Conservation (phyloP, 805 yeast genomes). For the Cyberlindnera samutprakarnensis region DNA sequence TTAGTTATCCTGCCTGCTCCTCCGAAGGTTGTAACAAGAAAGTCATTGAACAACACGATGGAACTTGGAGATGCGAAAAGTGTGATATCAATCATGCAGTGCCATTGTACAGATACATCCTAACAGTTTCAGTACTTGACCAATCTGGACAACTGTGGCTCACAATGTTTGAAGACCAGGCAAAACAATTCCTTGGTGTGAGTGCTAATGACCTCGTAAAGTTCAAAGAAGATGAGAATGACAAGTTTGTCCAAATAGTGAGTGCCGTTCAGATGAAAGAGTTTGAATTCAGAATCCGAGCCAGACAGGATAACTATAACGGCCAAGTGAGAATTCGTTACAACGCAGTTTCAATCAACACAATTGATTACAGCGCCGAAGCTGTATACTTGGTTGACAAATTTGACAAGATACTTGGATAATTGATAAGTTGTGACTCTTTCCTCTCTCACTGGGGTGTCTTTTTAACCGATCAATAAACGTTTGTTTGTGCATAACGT, state of each 20-base stretch:
- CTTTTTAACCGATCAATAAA: no score
- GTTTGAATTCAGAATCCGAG: constrained; percentile 68
- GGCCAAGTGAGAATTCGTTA: constrained; percentile 73
- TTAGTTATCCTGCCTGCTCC: constrained; percentile 87
- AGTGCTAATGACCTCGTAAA: constrained; percentile 50
- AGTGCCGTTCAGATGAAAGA: constrained; percentile 55
- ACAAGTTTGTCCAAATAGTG: constrained; percentile 37
- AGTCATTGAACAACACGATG: constrained; percentile 64
- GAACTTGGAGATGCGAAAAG: constrained; percentile 89
- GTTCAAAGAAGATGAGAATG: constrained; percentile 39
- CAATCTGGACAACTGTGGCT: constrained; percentile 79
- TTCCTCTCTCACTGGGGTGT: no score
- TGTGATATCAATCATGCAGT: constrained; percentile 63
- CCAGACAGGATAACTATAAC: constrained; percentile 77
- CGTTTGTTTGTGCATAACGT: no score
- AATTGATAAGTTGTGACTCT: no score
- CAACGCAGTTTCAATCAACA: constrained; percentile 48
- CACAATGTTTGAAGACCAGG: constrained; percentile 82
- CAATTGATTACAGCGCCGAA: constrained; percentile 52
- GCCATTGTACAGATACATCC: constrained; percentile 75
- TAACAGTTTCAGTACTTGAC: constrained; percentile 74
- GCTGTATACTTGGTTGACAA: constrained; percentile 44
- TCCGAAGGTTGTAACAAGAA: constrained; percentile 76
- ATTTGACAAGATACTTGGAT: constrained; percentile 17
- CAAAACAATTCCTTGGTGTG: constrained; percentile 55